Evolutionary conservation across 345 rosid species (phyloP).

Genomic region (Sisymbrium irio): DNA sequence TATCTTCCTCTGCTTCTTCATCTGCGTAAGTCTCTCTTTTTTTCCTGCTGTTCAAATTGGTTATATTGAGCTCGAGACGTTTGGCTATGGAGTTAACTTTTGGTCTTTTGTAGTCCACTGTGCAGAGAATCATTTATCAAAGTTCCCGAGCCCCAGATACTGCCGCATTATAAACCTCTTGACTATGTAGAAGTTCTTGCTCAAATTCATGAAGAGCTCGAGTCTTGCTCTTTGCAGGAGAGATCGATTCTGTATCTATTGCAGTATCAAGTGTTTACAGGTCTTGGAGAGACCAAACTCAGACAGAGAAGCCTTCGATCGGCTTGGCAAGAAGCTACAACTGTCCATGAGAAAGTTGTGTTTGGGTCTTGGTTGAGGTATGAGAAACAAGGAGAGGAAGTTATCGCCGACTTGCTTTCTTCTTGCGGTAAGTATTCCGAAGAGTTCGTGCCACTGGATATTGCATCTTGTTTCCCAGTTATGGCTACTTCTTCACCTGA

Average conservation of each 20-base stretch:
- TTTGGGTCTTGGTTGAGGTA: slow-evolving; percentile 92
- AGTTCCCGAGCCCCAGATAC: slow-evolving; percentile 77
- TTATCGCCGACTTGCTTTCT: slow-evolving; percentile 74
- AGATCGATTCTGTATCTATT: slow-evolving; percentile 68
- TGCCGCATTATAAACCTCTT: slow-evolving; percentile 78
- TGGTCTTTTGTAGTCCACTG: slow-evolving; percentile 24
- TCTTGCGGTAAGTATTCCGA: slow-evolving; percentile 68
- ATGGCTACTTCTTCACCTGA: slow-evolving; percentile 39
- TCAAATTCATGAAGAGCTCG: slow-evolving; percentile 95
- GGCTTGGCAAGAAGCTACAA: slow-evolving; percentile 84
- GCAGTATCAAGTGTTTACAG: slow-evolving; percentile 86
- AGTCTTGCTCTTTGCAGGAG: slow-evolving; percentile 63
- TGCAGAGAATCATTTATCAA: slow-evolving; percentile 94
- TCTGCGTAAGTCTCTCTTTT: slow-evolving; percentile 63
- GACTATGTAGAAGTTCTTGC: slow-evolving; percentile 96
- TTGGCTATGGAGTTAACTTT: slow-evolving; percentile 4
- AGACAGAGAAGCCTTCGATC: slow-evolving; percentile 83
- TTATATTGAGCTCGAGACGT: not conserved
- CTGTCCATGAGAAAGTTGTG: slow-evolving; percentile 84
- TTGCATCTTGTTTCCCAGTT: slow-evolving; percentile 51
- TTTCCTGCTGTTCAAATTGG: not conserved
- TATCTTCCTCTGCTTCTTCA: slow-evolving; percentile 49
- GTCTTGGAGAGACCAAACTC: slow-evolving; percentile 85
- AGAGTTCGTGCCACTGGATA: slow-evolving; percentile 71
- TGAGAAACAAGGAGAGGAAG: slow-evolving; percentile 89